Conservation (phyloP, 805 yeast genomes). For the Starmerella sirachaensis region DNA sequence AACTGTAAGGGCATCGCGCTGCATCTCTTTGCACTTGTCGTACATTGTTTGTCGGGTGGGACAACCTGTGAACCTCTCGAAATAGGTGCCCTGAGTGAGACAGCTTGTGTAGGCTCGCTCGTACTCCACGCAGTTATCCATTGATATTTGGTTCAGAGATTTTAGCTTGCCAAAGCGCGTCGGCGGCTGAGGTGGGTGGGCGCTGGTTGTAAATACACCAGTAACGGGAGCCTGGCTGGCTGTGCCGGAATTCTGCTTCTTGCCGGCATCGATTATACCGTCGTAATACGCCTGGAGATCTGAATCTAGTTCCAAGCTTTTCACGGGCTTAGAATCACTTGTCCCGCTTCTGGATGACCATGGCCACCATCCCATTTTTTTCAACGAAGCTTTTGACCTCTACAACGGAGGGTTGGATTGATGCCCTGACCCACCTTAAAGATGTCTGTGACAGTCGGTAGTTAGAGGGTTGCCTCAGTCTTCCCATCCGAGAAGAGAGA, state of each 20-base stretch:
- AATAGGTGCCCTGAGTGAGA: conserved; percentile 21
- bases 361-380: conserved; percentile 10
- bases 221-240: background rate
- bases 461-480: background rate
- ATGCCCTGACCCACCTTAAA: no score
- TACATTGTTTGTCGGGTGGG: conserved; percentile 20
- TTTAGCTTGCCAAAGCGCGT: conserved; percentile 3
- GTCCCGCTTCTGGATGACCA: background rate
- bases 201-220: background rate
- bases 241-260: background rate
- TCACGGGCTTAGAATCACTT: background rate
- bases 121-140: conserved; percentile 28
- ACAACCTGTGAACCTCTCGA: conserved; percentile 23
- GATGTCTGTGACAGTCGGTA: no score
- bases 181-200: background rate
- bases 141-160: conserved; percentile 23
- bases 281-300: conserved; percentile 11
- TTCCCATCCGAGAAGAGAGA: conserved; percentile 58
- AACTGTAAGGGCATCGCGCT: conserved; percentile 22
- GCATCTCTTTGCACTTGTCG: conserved; percentile 25
- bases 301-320: conserved; percentile 4
- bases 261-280: background rate
- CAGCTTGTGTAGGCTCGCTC: conserved; percentile 24
- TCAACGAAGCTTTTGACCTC: no score
- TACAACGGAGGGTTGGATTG: no score